Conservation (phyloP, 2,329 filamentous ascomycete species). For the Fusarium haematococcum region DNA sequence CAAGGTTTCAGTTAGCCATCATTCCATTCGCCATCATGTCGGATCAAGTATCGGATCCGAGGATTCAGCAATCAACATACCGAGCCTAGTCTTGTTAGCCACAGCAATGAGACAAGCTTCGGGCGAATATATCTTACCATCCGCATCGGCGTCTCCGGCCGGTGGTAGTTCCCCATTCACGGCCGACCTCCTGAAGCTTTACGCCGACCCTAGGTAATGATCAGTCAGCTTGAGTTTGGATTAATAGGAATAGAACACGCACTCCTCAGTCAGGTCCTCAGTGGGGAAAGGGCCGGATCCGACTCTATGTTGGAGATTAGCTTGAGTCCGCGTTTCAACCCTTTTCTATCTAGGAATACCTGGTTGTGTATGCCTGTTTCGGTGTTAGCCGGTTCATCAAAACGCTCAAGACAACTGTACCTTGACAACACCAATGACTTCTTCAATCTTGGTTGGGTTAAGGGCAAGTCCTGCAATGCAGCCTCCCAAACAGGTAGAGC, state of each 20-base stretch:
- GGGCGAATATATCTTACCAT: neutral
- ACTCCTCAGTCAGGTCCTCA: slow-evolving; percentile 58
- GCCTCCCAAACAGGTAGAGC: neutral
- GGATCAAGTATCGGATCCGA: neutral
- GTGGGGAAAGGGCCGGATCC: slow-evolving; percentile 72
- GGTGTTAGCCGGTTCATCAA: neutral
- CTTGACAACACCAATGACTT: slow-evolving; percentile 12
- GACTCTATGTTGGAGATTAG: slow-evolving; percentile 57
- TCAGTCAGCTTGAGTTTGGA: slow-evolving; percentile 37
- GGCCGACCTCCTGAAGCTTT: slow-evolving; percentile 52
- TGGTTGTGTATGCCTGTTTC: neutral
- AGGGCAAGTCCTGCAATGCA: slow-evolving; percentile 7
- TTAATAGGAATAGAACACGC: neutral
- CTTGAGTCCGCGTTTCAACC: neutral
- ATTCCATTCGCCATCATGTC: neutral
- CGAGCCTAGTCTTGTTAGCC: slow-evolving; percentile 26
- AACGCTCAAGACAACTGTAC: neutral
- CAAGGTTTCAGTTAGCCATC: neutral
- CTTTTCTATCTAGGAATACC: neutral
- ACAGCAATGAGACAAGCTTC: slow-evolving; percentile 57
- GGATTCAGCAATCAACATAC: neutral
- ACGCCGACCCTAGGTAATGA: slow-evolving; percentile 45
- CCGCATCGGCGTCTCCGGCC: slow-evolving; percentile 13
- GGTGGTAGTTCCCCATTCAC: slow-evolving; percentile 45
- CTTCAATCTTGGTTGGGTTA: neutral